A percentile compares a stretch with the other conserved stretches of the same genome.
Evolutionary conservation across 306 rosid species (phyloP).

Genomic region (Herpetospermum pedunculosum): DNA sequence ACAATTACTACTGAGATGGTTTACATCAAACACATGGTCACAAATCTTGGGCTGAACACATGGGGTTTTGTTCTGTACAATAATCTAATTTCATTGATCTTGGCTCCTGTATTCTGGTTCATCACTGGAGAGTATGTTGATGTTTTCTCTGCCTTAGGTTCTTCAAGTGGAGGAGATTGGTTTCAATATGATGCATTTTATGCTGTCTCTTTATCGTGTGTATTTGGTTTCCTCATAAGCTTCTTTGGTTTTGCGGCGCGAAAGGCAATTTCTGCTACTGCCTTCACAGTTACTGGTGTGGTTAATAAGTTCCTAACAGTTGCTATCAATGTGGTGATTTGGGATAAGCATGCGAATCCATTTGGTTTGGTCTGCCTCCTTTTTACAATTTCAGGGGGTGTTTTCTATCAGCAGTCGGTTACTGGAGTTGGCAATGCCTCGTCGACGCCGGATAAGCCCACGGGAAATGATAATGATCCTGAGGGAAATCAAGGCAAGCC

Average conservation of each 20-base stretch:
- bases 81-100: conserved; percentile 62
- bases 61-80: conserved; percentile 92
- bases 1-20: conserved; percentile 96
- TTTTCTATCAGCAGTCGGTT: conserved; percentile 89
- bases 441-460: conserved; percentile 26
- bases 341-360: conserved; percentile 97
- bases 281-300: conserved; percentile 91
- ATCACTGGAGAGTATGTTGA: conserved; percentile 69
- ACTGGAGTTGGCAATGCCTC: conserved; percentile 19
- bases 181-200: conserved; percentile 36
- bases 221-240: conserved; percentile 83
- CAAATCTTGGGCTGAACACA: conserved; percentile 76
- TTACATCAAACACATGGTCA: conserved; percentile 91
- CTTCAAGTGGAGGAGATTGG: conserved; percentile 39
- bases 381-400: conserved; percentile 71
- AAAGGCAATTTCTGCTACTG: conserved; percentile 84
- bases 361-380: conserved; percentile 79
- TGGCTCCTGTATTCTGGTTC: conserved; percentile 80
- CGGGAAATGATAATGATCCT: conserved; percentile 26
- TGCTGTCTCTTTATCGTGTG: conserved; percentile 65
- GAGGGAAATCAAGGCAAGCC: conserved; percentile 36
- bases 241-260: conserved; percentile 96
- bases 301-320: conserved; percentile 92
- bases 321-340: conserved; percentile 71
- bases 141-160: conserved; percentile 46